Evolutionary conservation across 805 yeast genomes (phyloP).

Genomic region (Suhomyces sp.): DNA sequence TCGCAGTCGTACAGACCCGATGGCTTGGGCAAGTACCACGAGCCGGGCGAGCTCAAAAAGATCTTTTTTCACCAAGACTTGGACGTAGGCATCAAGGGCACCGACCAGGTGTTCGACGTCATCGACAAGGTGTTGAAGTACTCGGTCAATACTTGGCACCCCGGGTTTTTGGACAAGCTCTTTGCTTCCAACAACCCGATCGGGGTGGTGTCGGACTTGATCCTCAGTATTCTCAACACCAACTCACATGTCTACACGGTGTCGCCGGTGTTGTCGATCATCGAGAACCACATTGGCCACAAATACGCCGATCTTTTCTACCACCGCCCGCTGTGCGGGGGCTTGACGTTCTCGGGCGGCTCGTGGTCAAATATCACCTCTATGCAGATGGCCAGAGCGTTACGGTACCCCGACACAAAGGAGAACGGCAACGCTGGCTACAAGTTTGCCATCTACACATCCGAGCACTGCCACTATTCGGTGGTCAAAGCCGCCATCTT

Average conservation of each 20-base stretch:
- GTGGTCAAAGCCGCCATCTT: conserved; percentile 79
- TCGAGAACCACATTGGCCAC: conserved; percentile 65
- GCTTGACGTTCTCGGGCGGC: conserved; percentile 83
- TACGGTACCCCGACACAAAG: conserved; percentile 67
- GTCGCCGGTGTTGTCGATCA: conserved; percentile 72
- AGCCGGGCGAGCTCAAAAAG: conserved; percentile 47
- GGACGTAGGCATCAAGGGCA: conserved; percentile 6
- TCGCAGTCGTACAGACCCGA: conserved; percentile 30
- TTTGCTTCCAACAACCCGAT: conserved; percentile 86
- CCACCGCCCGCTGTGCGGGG: conserved; percentile 56
- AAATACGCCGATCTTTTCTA: conserved; percentile 69
- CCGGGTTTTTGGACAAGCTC: conserved; percentile 79
- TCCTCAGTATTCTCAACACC: conserved; percentile 70
- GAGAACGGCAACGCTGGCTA: conserved; percentile 48
- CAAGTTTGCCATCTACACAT: conserved; percentile 68
- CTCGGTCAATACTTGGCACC: conserved; percentile 83
- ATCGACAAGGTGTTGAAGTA: conserved; percentile 58
- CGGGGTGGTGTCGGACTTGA: conserved; percentile 70
- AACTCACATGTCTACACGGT: conserved; percentile 85
- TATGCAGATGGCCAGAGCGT: conserved; percentile 71
- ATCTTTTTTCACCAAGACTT: conserved; percentile 15
- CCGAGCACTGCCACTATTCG: conserved; percentile 74
- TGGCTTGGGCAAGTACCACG: conserved; percentile 49
- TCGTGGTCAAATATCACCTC: conserved; percentile 83
- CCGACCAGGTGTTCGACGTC: conserved; percentile 38